A percentile compares a stretch with the other conserved stretches of the same genome.
phyloP scores from a whole-genome alignment of 2,329 filamentous ascomycete species.

The Falciphora oryzae region DNA sequence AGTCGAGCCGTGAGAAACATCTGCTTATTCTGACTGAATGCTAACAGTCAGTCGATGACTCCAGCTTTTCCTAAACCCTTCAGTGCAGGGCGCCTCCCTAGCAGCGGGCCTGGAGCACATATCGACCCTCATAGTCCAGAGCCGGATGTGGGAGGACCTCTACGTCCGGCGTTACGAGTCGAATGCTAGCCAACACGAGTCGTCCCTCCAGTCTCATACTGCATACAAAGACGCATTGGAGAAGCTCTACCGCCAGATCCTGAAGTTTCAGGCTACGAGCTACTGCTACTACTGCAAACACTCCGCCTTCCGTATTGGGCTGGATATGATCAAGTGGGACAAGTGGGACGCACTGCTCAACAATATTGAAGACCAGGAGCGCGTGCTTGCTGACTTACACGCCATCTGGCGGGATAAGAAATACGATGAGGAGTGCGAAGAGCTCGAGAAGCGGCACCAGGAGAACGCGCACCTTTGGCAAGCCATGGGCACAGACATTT shows the following conservation, averaged over 20 bases:
- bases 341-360: neutral
- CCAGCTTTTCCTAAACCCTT: slow-evolving; percentile 15
- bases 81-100: slow-evolving; percentile 13
- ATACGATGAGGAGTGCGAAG: neutral
- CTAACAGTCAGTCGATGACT: neutral
- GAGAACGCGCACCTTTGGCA: neutral
- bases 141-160: slow-evolving; percentile 14
- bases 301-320: neutral
- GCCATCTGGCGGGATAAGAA: neutral
- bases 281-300: neutral
- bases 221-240: neutral
- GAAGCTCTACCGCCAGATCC: neutral
- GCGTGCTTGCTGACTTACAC: neutral
- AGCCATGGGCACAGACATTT: neutral
- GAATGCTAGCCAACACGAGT: neutral
- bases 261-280: neutral
- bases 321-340: slow-evolving; percentile 2
- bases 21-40: neutral
- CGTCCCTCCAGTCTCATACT: neutral
- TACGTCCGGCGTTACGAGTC: slow-evolving; percentile 11
- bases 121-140: slow-evolving; percentile 12
- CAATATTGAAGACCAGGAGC: neutral
- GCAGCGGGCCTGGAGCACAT: slow-evolving; percentile 12
- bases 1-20: neutral
- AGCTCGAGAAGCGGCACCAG: neutral